These are phyloP conservation scores for Lomentospora prolificans DNA, from an alignment of 2,329 filamentous ascomycete species.

Conservation along the genomic window DNA sequence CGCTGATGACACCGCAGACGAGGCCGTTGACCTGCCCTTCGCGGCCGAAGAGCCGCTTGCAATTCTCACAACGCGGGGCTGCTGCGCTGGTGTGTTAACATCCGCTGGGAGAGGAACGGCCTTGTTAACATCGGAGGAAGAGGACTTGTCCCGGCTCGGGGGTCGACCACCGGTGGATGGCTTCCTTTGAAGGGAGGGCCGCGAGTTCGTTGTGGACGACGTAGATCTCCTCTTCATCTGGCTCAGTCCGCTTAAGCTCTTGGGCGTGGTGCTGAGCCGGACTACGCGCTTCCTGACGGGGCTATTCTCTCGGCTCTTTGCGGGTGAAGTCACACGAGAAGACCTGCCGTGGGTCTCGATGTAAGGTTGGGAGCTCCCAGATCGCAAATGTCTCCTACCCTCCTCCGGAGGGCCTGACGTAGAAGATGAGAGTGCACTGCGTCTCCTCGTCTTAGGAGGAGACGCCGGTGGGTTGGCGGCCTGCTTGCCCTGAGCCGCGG, in stretches of 20 bases:
- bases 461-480: constrained; percentile 28
- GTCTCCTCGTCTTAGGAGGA: constrained; percentile 37
- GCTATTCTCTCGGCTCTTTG: constrained; percentile 37
- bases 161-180: constrained; percentile 25
- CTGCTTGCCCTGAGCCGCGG: constrained; percentile 28
- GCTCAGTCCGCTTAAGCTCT: constrained; percentile 30
- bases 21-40: constrained; percentile 23
- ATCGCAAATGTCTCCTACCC: constrained; percentile 31
- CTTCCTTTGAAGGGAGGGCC: constrained; percentile 18
- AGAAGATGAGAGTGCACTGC: constrained; percentile 31
- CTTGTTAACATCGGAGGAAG: constrained; percentile 9
- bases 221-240: constrained; percentile 38
- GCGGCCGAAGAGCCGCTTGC: constrained; percentile 35
- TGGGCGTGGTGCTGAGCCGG: constrained; percentile 42
- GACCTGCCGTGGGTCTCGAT: constrained; percentile 20
- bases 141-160: constrained; percentile 29
- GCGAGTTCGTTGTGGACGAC: constrained; percentile 34
- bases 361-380: constrained; percentile 33
- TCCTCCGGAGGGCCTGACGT: constrained; percentile 28
- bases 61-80: constrained; percentile 45
- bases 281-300: constrained; percentile 48
- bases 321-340: constrained; percentile 33
- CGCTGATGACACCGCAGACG: constrained; percentile 24
- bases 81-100: constrained; percentile 44
- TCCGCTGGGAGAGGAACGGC: constrained; percentile 18